phyloP scores from a whole-genome alignment of 768 basidiomycete species.

The Boletus sensibilis region DNA sequence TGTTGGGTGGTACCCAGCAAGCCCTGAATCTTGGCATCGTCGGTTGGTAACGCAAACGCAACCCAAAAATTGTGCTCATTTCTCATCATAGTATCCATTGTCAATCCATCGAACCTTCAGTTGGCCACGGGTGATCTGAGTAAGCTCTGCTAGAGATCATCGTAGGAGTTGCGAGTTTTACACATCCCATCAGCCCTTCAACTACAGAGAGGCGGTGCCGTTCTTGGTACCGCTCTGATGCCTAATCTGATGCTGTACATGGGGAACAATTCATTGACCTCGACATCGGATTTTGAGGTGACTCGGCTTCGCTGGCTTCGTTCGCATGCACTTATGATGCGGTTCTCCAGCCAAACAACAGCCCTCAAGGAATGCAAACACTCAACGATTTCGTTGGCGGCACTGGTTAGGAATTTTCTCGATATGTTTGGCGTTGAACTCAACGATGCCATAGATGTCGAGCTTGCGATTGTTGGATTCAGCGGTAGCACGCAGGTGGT shows the following conservation, averaged over 20 bases:
- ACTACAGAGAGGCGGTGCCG: conserved; percentile 47
- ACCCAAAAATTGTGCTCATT: background rate
- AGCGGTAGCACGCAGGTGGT: conserved; percentile 56
- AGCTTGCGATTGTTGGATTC: conserved; percentile 56
- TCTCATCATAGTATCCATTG: conserved; percentile 48
- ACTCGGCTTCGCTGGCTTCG: background rate
- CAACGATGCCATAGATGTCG: conserved; percentile 42
- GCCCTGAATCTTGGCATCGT: conserved; percentile 59
- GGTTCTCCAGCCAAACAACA: conserved; percentile 52
- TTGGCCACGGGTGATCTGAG: conserved; percentile 62
- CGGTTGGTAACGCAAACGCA: conserved; percentile 36
- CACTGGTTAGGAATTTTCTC: conserved; percentile 38
- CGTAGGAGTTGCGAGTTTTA: background rate
- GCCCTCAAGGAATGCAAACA: conserved; percentile 57
- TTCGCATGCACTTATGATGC: conserved; percentile 1
- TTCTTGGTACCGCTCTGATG: conserved; percentile 60
- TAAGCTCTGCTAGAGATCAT: conserved; percentile 32
- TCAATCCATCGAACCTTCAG: conserved; percentile 68
- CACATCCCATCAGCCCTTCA: conserved; percentile 45
- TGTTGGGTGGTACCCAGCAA: conserved; percentile 58
- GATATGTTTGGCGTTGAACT: background rate
- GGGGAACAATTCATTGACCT: conserved; percentile 57
- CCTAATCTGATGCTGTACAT: conserved; percentile 57
- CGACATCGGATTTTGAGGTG: conserved; percentile 53
- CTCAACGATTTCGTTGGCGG: conserved; percentile 67